Conservation (phyloP, 2,329 filamentous ascomycete genomes). For the Cordyceps fumosorosea region DNA sequence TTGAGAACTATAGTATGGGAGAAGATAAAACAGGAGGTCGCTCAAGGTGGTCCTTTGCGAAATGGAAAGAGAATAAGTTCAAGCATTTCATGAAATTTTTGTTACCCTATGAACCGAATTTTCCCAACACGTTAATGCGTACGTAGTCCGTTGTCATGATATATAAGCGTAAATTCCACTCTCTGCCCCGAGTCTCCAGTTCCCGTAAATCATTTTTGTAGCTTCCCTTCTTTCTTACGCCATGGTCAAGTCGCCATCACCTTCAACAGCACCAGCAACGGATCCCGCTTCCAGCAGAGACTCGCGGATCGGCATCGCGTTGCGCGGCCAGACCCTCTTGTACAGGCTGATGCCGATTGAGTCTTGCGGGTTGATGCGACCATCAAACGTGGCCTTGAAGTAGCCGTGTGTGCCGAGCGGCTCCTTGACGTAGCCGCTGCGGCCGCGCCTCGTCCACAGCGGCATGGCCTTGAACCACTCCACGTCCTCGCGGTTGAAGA, state of each 20-base stretch:
- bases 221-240: conserved; percentile 7
- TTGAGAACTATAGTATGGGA: background rate
- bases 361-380: conserved; percentile 91
- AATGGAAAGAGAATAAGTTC: background rate
- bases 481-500: conserved; percentile 94
- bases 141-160: conserved; percentile 11
- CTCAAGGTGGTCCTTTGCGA: background rate
- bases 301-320: conserved; percentile 44
- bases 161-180: conserved; percentile 1
- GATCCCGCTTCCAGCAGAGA: conserved; percentile 33
- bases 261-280: conserved; percentile 12
- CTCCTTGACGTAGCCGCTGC: conserved; percentile 91
- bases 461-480: conserved; percentile 97
- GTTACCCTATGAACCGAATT: background rate
- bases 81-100: background rate
- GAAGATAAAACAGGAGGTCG: background rate
- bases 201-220: background rate
- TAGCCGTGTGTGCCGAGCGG: conserved; percentile 95
- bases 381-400: conserved; percentile 98
- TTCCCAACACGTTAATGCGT: conserved; percentile 11
- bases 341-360: conserved; percentile 85
- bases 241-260: conserved; percentile 30
- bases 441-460: conserved; percentile 84
- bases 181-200: background rate
- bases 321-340: conserved; percentile 77